Evolutionary conservation across 345 rosid species (phyloP), one percentile per base, ranked within the genome.

Genomic region (Mercurialis annua): DNA sequence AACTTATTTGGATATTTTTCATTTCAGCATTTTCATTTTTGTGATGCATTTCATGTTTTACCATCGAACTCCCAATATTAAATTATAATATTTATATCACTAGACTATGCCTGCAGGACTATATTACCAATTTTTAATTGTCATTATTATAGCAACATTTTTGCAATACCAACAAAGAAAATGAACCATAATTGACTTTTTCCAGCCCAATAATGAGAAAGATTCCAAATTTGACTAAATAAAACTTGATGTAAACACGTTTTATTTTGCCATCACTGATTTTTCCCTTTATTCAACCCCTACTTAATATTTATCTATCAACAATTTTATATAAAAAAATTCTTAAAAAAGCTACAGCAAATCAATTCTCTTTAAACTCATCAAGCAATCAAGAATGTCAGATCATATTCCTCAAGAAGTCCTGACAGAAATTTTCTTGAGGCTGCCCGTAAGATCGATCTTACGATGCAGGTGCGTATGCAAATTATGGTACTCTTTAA

Each of bases 401-500:
- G 60, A 65, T 53, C 27, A 65, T 38, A 16, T 65, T 8, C 50
- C 60, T 14, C 10, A 6, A 44, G 71, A 67, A 29, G 71, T 44
- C 24, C n/a, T 46, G 54, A 12, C 30, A 8, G 56, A 58, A 31
- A 56, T 67, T 50, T 56, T 67, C 40, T 44, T 55, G 21, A 54
- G 64, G 31, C 7, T 67, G 43, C 71, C 64, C 2, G 71, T 44
- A 42, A 58, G 57, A 23, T 46, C 64, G 30, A 44, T 67, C 33
- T 30, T 57, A 0, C 33, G 63, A 26, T 67, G 33, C 64, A 18
- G 38, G 4, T 55, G 55, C 1, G 55, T 67, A 38, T 67, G 55
- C 71, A 67, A 57, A 49, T 27, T 53, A 44, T 67, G 71, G 71
- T 29, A 67, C 48, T 57, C 43, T 44, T 24, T 67, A 2, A 67